Evolutionary conservation across 139 green algal genomes (phyloP).

Genomic region (Asterochloris sp.): DNA sequence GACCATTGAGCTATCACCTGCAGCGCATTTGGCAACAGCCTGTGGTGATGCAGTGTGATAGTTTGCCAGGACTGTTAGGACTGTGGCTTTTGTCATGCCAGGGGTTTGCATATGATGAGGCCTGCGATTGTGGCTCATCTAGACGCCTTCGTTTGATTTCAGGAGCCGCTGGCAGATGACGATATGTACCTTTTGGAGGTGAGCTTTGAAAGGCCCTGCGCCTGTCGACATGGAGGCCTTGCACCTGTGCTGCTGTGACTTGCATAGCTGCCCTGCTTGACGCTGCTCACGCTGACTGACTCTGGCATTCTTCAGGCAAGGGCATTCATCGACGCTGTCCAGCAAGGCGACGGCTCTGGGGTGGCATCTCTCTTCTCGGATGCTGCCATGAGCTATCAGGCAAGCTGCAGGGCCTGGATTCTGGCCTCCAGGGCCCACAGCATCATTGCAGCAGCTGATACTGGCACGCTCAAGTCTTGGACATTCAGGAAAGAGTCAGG

Average conservation of each 20-base stretch:
- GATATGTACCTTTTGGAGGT: background rate
- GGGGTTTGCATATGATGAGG: background rate
- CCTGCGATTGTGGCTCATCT: background rate
- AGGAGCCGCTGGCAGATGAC: background rate
- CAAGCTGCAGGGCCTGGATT: no score
- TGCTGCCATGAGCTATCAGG: slow-evolving; percentile 4
- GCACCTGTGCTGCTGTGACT: background rate
- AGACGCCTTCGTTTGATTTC: background rate
- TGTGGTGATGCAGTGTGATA: background rate
- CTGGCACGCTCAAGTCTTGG: no score
- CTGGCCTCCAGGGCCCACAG: no score
- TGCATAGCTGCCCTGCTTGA: background rate
- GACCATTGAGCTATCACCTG: no score
- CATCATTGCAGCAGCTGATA: no score
- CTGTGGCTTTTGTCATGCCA: background rate
- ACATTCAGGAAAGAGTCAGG: no score
- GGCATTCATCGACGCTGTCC: slow-evolving; percentile 7
- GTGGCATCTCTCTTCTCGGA: background rate
- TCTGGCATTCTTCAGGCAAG: slow-evolving; percentile 6
- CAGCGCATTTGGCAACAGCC: background rate
- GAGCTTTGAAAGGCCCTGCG: background rate
- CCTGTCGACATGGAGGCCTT: background rate
- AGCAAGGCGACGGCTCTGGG: background rate
- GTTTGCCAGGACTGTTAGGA: background rate
- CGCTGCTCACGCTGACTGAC: background rate